A percentile compares a stretch with the other conserved stretches of the same genome.
Conservation (phyloP, 1,139 yeast genomes). For the Petasospora rhodanensis region DNA sequence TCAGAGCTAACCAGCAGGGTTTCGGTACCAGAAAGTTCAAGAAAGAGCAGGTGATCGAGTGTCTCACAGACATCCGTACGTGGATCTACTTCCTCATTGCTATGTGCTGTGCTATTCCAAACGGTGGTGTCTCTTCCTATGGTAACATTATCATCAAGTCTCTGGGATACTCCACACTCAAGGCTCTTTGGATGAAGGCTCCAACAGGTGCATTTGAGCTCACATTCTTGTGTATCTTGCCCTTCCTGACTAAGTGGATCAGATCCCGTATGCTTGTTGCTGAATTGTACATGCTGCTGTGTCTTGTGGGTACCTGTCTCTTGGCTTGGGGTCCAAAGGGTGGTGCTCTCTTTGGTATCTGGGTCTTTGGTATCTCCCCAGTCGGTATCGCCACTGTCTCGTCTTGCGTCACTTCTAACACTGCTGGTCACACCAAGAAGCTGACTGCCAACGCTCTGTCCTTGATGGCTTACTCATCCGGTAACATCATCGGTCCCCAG, state of each 20-base stretch:
- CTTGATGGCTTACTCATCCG: slow-evolving; percentile 48
- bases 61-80: slow-evolving; percentile 40
- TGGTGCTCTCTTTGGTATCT: slow-evolving; percentile 43
- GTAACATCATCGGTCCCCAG: slow-evolving; percentile 47
- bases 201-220: slow-evolving; percentile 35
- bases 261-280: slow-evolving; percentile 34
- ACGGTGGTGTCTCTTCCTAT: slow-evolving; percentile 49
- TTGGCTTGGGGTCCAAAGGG: slow-evolving; percentile 37
- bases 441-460: slow-evolving; percentile 38
- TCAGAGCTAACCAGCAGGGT: slow-evolving; percentile 47
- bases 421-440: slow-evolving; percentile 59
- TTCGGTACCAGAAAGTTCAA: slow-evolving; percentile 54
- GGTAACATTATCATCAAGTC: slow-evolving; percentile 35
- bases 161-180: slow-evolving; percentile 32
- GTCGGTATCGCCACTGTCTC: slow-evolving; percentile 24
- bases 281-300: slow-evolving; percentile 32
- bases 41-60: slow-evolving; percentile 41
- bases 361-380: slow-evolving; percentile 22
- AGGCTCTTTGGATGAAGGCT: slow-evolving; percentile 35
- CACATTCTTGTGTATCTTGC: slow-evolving; percentile 34
- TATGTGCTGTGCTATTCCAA: slow-evolving; percentile 41
- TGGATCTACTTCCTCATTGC: slow-evolving; percentile 39
- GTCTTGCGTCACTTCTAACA: slow-evolving; percentile 32
- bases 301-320: slow-evolving; percentile 36
- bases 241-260: slow-evolving; percentile 36